Percentiles rank a stretch among this genome's conserved stretches.
Conservation (phyloP, 148 eudicot genomes). For the Rhododendron kiyosumense region DNA sequence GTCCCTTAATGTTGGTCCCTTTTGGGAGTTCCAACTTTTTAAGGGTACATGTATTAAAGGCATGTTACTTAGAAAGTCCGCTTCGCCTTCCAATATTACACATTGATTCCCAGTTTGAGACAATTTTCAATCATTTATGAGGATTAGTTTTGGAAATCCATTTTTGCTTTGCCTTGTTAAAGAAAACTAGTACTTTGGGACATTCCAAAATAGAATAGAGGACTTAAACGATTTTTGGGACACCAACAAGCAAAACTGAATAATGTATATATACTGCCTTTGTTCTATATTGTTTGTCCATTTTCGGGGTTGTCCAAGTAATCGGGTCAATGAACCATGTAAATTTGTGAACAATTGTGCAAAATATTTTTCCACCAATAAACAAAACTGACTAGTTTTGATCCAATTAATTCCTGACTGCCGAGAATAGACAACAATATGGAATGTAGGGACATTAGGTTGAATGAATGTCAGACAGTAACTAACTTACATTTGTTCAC, state of each 20-base stretch:
- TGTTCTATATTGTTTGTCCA: neutral
- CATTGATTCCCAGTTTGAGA: neutral
- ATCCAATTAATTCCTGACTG: neutral
- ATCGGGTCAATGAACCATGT: neutral
- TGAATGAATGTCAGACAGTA: neutral
- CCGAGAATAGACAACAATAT: neutral
- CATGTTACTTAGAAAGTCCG: neutral
- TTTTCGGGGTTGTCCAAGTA: neutral
- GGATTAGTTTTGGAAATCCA: neutral
- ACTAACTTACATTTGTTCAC: conserved; percentile 51
- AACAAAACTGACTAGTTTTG: neutral
- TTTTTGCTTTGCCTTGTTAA: neutral
- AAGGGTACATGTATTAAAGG: neutral
- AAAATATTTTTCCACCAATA: neutral
- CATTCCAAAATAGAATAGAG: neutral
- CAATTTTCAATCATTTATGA: neutral
- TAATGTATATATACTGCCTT: neutral
- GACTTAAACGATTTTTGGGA: neutral
- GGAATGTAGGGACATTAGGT: neutral
- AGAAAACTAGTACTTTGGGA: neutral
- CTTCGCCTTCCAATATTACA: neutral
- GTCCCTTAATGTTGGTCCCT: neutral
- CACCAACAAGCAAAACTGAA: neutral
- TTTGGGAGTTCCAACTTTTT: neutral
- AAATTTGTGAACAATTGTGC: neutral